Evolutionary conservation across 2,329 filamentous ascomycete genomes (phyloP).

Genomic region (Fusarium humuli): DNA sequence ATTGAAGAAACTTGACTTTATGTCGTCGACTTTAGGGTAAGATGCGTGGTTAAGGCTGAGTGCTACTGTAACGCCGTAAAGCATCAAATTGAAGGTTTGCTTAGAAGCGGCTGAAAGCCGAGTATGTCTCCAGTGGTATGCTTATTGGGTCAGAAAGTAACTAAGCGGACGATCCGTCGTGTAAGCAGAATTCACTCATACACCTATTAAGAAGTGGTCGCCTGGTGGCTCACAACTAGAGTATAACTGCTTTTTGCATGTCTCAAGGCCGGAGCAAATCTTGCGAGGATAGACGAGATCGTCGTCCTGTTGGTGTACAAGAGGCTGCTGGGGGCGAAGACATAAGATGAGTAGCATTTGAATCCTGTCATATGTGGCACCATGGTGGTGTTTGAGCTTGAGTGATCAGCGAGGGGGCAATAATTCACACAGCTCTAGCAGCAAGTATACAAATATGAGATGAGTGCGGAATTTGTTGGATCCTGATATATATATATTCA

Average conservation of each 20-base stretch:
- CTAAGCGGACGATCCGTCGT: background rate
- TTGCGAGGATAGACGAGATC: conserved; percentile 12
- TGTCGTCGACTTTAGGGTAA: conserved; percentile 5
- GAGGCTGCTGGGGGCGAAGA: conserved; percentile 4
- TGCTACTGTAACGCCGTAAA: background rate
- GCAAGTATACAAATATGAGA: background rate
- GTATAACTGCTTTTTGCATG: background rate
- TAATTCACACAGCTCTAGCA: background rate
- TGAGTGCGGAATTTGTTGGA: background rate
- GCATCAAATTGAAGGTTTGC: background rate
- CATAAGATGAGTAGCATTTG: background rate
- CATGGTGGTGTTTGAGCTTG: conserved; percentile 2
- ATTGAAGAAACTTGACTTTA: background rate
- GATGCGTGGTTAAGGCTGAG: background rate
- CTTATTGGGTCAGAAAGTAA: background rate
- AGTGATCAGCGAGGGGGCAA: background rate
- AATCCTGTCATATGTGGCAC: conserved; percentile 3
- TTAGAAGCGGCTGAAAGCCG: background rate
- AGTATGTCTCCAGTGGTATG: background rate
- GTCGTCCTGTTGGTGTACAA: background rate
- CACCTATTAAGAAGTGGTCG: background rate
- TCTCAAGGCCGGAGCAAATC: conserved; percentile 11
- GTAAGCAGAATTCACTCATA: background rate
- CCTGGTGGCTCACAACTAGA: background rate
- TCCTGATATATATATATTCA: background rate